Conservation (phyloP, 768 basidiomycete genomes). For the Lactarius hatsudake region DNA sequence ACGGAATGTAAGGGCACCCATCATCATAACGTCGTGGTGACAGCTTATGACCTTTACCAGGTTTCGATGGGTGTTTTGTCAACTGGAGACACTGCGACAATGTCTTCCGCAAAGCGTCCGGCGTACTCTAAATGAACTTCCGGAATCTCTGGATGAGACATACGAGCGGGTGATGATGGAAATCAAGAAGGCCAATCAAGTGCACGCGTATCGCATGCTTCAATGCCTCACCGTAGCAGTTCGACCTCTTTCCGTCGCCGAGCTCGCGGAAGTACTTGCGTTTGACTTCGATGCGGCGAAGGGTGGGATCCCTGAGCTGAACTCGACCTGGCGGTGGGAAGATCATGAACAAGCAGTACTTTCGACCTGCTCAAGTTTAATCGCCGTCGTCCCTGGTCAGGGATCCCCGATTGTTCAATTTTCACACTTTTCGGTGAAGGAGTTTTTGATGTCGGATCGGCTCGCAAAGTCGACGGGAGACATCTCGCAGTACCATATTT, state of each 20-base stretch:
- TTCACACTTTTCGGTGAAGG: neutral
- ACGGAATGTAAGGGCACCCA: neutral
- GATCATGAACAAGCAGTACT: neutral
- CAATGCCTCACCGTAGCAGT: neutral
- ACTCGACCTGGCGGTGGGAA: neutral
- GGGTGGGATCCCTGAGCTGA: neutral
- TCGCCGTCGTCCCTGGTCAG: neutral
- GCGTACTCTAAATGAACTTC: neutral
- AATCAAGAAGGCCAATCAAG: neutral
- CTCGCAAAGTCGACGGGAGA: neutral
- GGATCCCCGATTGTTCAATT: neutral
- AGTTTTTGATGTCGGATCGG: neutral
- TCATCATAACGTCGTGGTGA: neutral
- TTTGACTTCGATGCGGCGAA: neutral
- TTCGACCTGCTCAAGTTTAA: neutral
- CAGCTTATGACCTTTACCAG: neutral
- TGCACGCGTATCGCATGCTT: neutral
- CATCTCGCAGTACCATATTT: neutral
- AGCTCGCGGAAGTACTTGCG: neutral
- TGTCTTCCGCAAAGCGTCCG: neutral
- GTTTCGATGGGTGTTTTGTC: neutral
- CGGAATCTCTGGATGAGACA: neutral
- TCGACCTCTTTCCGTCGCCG: neutral
- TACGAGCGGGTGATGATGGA: neutral
- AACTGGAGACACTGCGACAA: neutral